Evolutionary conservation across 2,329 filamentous ascomycete species (phyloP), one percentile per base, ranked within the genome.

Genomic region (Bipolaris zeicola): DNA sequence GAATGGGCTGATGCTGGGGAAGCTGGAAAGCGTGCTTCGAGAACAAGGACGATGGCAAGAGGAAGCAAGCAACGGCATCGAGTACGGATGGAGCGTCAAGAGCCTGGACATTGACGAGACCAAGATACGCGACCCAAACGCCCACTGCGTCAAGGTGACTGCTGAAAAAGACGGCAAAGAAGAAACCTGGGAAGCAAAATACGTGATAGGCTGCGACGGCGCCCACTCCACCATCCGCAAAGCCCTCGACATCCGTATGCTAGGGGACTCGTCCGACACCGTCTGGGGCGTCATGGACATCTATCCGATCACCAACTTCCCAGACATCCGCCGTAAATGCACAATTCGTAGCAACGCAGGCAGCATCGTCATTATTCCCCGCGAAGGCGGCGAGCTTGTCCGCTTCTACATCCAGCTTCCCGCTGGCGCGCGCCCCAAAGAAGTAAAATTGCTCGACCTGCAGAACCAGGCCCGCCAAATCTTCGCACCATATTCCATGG

Each of bases 361-460:
- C 3, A 82, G 77, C 18, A 55, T 83, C 11, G 60, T 82, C 64
- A 80, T 83, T 52, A 84, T 84, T 37, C 81, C 82, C 0, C 78
- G 82, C n/a, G 82, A 84, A 68, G 82, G 81, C 67, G 80, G 73
- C 1, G 81, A 81, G 47, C 73, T 89, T 60, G 83, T 83, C 1
- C 82, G 87, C 13, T 85, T 88, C 69, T 89, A 88, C 69, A 85
- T 88, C 53, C 82, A 89, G 67, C 70, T 89, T 1, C 80, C 82
- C 67, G 50, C 62, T 0, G 79, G 80, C 5, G 83, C 80, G 0
- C 79, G 79, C 1, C 78, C 82, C 1, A 82, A 79, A 55, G 77
- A 80, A 18, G 82, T 88, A 34, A 82, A 73, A 2, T 73, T 87
- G 0, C 78, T 79, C 22, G 78, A 84, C 38, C 73, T 89, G 1